Evolutionary conservation across 2,329 filamentous ascomycete species (phyloP), one percentile per base, ranked within the genome.

Genomic region (Ophiosphaerella korrae): DNA sequence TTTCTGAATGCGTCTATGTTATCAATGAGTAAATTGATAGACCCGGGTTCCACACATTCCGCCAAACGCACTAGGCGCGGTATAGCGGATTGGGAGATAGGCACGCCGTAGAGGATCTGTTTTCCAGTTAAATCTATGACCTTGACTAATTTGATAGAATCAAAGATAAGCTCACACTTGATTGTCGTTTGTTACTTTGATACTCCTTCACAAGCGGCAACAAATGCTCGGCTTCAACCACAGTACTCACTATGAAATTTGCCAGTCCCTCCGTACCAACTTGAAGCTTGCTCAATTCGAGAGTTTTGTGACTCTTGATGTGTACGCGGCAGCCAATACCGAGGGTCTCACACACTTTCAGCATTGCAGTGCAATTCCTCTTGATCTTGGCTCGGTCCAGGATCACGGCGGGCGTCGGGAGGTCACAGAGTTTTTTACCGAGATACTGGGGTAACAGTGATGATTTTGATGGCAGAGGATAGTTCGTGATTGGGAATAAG

Each of bases 251-350:
- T 31, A 92, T 80, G 45, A 93, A 77, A 33, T 87, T 85, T 16
- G 80, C 75, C 4, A 82, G 80, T 39, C 74, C 63, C 24, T 80
- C 71, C 5, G 50, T 45, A 7, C 88, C 88, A n/a, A 91, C 84
- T 80, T 92, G 88, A 21, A 91, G 73, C 45, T 79, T 78, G 2
- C 87, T 82, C 42, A 90, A 72, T 69, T 91, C 83, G 5, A 78
- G 75, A 0, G 88, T 91, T 86, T 94, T 94, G 72, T 94, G 90
- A 18, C 88, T 92, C 75, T 94, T 94, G 52, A 93, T 84, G 70
- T 94, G 90, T 1, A 88, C 86, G 51, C 90, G 79, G 77, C 90
- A 93, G 6, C 80, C 81, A 21, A 92, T 78, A 0, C 80, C 77
- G 12, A 92, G 74, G 42, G 75, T 74, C 35, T 80, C 70, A 12